Evolutionary conservation across 371 early-diverging fungal genomes (phyloP).

Genomic region (Choanephora cucurbitarum): DNA sequence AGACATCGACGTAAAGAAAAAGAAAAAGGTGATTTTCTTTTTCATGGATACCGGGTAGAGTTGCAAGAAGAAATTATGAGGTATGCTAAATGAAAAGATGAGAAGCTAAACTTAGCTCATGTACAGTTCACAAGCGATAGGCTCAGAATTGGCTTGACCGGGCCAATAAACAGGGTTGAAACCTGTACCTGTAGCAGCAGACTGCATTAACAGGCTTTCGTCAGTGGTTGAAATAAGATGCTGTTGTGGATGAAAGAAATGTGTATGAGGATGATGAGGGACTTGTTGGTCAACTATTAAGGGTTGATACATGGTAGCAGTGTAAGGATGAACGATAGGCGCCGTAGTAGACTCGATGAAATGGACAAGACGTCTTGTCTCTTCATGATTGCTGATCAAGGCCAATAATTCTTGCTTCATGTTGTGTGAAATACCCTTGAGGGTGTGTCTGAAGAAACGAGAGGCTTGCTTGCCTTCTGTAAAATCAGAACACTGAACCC

Average conservation of each 20-base stretch:
- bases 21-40: background rate
- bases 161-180: conserved; percentile 23
- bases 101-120: conserved; percentile 16
- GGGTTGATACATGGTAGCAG: conserved; percentile 1
- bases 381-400: conserved; percentile 39
- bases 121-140: conserved; percentile 22
- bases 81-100: background rate
- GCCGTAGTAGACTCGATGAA: conserved; percentile 26
- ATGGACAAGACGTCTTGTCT: conserved; percentile 42
- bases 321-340: conserved; percentile 1
- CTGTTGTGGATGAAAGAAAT: background rate
- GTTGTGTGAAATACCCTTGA: conserved; percentile 57
- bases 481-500: conserved; percentile 77
- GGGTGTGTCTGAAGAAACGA: conserved; percentile 61
- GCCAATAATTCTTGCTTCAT: conserved; percentile 54
- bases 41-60: background rate
- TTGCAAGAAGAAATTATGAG: too few relatives aligned
- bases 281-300: background rate
- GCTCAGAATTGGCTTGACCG: conserved; percentile 2
- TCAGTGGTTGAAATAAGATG: background rate
- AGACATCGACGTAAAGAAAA: background rate
- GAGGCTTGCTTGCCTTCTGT: conserved; percentile 76
- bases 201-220: conserved; percentile 8
- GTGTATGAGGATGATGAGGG: conserved; percentile 1
- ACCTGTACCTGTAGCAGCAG: conserved; percentile 1